Evolutionary conservation across 352 stramenopile species (phyloP).

Genomic region (Phytopythium aichiense): DNA sequence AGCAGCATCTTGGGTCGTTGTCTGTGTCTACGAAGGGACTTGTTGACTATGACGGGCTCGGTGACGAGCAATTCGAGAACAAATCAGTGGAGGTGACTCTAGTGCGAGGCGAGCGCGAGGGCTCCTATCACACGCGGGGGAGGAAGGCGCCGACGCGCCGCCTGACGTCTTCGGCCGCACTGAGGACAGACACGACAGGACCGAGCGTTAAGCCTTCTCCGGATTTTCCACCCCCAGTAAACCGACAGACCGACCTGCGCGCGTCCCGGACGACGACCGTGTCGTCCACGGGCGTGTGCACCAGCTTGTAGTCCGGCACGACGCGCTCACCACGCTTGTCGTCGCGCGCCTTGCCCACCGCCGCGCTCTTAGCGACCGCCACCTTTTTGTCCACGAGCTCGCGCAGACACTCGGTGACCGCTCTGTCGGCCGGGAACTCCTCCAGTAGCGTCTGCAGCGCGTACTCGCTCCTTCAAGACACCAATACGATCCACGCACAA

Average conservation of each 20-base stretch:
- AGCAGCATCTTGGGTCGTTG: neutral
- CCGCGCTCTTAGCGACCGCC: slow-evolving; percentile 54
- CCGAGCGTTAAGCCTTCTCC: no score
- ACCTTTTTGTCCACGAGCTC: slow-evolving; percentile 53
- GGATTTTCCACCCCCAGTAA: no score
- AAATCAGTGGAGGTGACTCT: neutral
- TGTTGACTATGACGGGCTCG: neutral
- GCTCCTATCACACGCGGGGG: slow-evolving; percentile 18
- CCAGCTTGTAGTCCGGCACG: slow-evolving; percentile 62
- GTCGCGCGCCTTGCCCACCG: slow-evolving; percentile 60
- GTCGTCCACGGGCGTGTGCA: slow-evolving; percentile 47
- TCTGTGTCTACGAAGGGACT: neutral
- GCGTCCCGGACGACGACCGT: slow-evolving; percentile 45
- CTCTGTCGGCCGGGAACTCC: slow-evolving; percentile 34
- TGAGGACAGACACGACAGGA: slow-evolving; percentile 7
- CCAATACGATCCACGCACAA: neutral
- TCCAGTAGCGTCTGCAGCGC: slow-evolving; percentile 34
- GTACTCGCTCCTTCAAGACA: slow-evolving; percentile 11
- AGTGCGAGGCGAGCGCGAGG: neutral
- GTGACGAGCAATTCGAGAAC: neutral
- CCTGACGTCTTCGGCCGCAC: slow-evolving; percentile 21
- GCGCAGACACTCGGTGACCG: slow-evolving; percentile 46
- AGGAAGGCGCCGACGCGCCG: slow-evolving; percentile 30
- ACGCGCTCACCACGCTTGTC: slow-evolving; percentile 67
- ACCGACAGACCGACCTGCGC: slow-evolving; percentile 27